These are phyloP conservation scores for Stramenopiles sp. DNA, from an alignment of 352 stramenopile species.

Conservation along the genomic window DNA sequence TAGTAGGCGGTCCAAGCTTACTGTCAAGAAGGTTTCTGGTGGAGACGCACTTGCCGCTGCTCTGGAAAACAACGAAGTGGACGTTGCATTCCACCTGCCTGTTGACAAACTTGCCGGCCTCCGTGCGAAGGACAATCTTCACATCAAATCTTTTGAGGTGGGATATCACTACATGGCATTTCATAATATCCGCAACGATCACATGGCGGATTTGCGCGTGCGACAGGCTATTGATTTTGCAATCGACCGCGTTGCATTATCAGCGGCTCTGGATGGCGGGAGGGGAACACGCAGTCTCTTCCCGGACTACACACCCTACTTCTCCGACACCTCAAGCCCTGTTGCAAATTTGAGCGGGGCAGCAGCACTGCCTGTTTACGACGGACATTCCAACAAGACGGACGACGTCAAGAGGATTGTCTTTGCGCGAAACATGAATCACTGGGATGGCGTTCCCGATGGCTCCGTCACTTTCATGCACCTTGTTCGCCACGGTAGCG, in stretches of 20 bases:
- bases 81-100: conserved; percentile 19
- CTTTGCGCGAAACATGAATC: background rate
- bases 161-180: conserved; percentile 22
- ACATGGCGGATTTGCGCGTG: conserved; percentile 15
- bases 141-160: conserved; percentile 19
- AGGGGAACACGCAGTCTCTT: conserved; percentile 18
- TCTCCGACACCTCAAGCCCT: background rate
- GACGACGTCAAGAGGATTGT: background rate
- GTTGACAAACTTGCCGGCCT: conserved; percentile 15
- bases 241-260: conserved; percentile 15
- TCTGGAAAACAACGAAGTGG: conserved; percentile 16
- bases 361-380: no score
- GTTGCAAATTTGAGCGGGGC: background rate
- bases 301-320: conserved; percentile 18
- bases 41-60: conserved; percentile 14
- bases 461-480: conserved; percentile 17
- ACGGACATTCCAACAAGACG: no score
- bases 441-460: conserved; percentile 7
- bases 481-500: conserved; percentile 18
- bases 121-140: background rate
- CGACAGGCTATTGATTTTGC: conserved; percentile 21
- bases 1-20: conserved; percentile 1
- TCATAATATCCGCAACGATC: conserved; percentile 13
- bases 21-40: conserved; percentile 17
- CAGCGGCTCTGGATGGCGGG: conserved; percentile 15